Evolutionary conservation across 768 basidiomycete genomes (phyloP).

Genomic region (Mycena chlorophos): DNA sequence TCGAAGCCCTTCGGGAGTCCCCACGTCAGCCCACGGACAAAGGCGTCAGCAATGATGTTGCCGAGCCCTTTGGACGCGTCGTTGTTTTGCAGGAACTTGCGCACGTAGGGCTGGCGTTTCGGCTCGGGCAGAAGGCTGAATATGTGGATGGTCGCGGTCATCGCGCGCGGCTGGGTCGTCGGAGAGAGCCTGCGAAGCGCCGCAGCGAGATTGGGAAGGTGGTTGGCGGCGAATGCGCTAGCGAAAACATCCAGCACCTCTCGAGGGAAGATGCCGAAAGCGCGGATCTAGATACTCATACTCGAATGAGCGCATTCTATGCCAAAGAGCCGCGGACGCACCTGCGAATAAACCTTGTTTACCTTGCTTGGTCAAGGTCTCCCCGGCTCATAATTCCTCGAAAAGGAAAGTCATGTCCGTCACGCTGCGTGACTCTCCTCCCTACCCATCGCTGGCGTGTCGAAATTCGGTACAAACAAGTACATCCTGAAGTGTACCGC

Average conservation of each 20-base stretch:
- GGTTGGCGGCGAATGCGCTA: constrained; percentile 19
- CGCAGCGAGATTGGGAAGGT: constrained; percentile 16
- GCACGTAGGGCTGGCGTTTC: constrained; percentile 22
- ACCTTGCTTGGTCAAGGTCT: too few relatives aligned
- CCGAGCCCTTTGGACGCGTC: constrained; percentile 16
- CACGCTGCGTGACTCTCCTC: too few relatives aligned
- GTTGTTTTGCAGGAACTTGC: constrained; percentile 21
- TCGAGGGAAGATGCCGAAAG: constrained; percentile 15
- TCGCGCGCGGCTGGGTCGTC: constrained; percentile 19
- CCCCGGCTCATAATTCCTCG: too few relatives aligned
- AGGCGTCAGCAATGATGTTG: constrained; percentile 15
- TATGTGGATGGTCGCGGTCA: constrained; percentile 19
- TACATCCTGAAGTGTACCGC: too few relatives aligned
- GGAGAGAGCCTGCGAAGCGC: constrained; percentile 18
- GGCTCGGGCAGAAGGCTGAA: constrained; percentile 24
- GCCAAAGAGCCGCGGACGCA: too few relatives aligned
- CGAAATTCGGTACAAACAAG: too few relatives aligned
- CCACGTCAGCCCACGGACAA: constrained; percentile 15
- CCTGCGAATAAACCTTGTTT: too few relatives aligned
- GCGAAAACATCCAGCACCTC: constrained; percentile 16
- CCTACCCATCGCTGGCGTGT: too few relatives aligned
- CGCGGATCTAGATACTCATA: constrained; percentile 15
- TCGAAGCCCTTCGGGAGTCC: constrained; percentile 7
- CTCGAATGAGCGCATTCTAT: too few relatives aligned
- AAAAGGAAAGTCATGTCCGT: too few relatives aligned